Conservation (phyloP, 2,329 filamentous ascomycete genomes). For the Cladobotryum mycophilum region DNA sequence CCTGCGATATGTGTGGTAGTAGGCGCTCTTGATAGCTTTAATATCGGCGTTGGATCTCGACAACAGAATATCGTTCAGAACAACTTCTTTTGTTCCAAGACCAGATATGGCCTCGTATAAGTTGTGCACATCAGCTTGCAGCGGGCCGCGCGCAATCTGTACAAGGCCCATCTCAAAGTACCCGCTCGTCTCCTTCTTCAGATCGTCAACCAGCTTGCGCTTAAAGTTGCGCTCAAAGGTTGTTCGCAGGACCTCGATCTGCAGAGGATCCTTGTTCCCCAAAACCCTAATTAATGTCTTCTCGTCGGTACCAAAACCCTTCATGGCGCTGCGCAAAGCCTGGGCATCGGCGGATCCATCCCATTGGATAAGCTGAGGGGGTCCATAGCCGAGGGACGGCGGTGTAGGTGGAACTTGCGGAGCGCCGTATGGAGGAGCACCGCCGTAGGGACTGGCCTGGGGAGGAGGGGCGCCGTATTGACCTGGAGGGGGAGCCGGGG, state of each 20-base stretch:
- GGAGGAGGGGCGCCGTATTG: slow-evolving; percentile 29
- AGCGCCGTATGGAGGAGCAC: slow-evolving; percentile 27
- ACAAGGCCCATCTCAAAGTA: slow-evolving; percentile 71
- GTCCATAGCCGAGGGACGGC: slow-evolving; percentile 68
- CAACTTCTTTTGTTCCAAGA: slow-evolving; percentile 74
- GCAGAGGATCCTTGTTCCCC: slow-evolving; percentile 67
- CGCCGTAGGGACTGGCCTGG: slow-evolving; percentile 29
- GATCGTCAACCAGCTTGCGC: slow-evolving; percentile 66
- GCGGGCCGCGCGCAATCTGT: slow-evolving; percentile 69
- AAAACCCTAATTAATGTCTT: slow-evolving; percentile 65
- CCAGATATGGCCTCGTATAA: slow-evolving; percentile 69
- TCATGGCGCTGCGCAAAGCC: slow-evolving; percentile 75
- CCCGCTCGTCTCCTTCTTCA: slow-evolving; percentile 69
- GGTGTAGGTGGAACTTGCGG: slow-evolving; percentile 48
- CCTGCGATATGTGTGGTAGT: slow-evolving; percentile 59
- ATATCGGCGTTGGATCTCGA: slow-evolving; percentile 82
- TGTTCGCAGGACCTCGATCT: slow-evolving; percentile 61
- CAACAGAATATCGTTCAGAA: slow-evolving; percentile 82
- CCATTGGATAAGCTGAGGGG: slow-evolving; percentile 61
- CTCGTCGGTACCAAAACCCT: slow-evolving; percentile 88
- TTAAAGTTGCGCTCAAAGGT: slow-evolving; percentile 60
- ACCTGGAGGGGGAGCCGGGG: slow-evolving; percentile 11
- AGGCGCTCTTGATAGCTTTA: slow-evolving; percentile 74
- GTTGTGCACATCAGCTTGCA: slow-evolving; percentile 67
- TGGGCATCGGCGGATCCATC: slow-evolving; percentile 66